A percentile compares a stretch with the other conserved stretches of the same genome.
Evolutionary conservation across 2,329 filamentous ascomycete species (phyloP).

Genomic region (Dactylella cylindrospora): DNA sequence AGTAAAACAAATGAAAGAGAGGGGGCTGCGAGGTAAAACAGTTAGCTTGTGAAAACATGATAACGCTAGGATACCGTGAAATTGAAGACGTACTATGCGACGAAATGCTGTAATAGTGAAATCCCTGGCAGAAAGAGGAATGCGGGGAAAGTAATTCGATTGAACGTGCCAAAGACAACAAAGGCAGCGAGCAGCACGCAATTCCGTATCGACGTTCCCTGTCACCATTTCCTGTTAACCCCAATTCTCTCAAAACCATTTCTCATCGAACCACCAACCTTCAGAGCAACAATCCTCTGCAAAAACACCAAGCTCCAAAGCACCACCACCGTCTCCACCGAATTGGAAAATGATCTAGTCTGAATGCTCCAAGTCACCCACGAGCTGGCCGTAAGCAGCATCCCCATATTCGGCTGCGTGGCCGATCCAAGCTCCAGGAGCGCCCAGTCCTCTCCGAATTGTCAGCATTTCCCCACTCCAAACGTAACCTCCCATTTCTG

Average conservation of each 20-base stretch:
- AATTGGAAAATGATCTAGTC: conserved; percentile 97
- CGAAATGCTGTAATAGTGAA: conserved; percentile 80
- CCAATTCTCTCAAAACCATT: conserved; percentile 25
- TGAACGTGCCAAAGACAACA: conserved; percentile 84
- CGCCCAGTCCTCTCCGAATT: conserved; percentile 78
- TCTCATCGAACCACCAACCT: conserved; percentile 60
- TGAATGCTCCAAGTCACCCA: conserved; percentile 99
- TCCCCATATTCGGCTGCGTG: conserved; percentile 69
- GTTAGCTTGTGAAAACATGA: not conserved
- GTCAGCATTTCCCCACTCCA: conserved; percentile 17
- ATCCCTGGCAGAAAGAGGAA: conserved; percentile 83
- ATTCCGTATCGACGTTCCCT: conserved; percentile 33
- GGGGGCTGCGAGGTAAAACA: conserved; percentile 54
- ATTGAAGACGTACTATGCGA: conserved; percentile 64
- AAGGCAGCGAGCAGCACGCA: conserved; percentile 78
- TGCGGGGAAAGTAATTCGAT: conserved; percentile 94
- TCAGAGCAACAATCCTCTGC: conserved; percentile 76
- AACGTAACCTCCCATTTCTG: not conserved
- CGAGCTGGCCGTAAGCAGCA: conserved; percentile 85
- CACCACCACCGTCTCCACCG: conserved; percentile 88
- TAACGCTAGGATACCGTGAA: too few relatives aligned
- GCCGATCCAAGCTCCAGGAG: conserved; percentile 82
- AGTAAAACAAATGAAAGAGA: conserved; percentile 46
- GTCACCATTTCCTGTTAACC: conserved; percentile 9
- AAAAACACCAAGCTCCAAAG: conserved; percentile 92